These are phyloP conservation scores for Oenanthe javanica DNA, from an alignment of 140 eudicot species.

Conservation along the genomic window DNA sequence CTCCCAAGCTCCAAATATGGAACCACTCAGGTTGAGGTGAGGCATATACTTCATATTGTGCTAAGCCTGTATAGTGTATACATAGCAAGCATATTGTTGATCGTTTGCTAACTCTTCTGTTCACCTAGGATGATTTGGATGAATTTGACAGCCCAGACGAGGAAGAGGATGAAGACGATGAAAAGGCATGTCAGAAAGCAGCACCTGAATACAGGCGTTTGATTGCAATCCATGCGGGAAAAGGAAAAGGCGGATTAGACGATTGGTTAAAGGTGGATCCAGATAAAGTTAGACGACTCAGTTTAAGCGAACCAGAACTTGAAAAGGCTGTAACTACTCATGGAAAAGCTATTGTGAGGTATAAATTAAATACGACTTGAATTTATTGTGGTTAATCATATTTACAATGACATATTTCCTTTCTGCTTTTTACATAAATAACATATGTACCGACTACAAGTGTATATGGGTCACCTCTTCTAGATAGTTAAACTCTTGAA, in stretches of 20 bases:
- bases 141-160: slow-evolving; percentile 27
- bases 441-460: neutral
- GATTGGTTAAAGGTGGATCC: slow-evolving; percentile 88
- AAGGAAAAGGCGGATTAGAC: slow-evolving; percentile 85
- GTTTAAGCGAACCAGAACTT: slow-evolving; percentile 94
- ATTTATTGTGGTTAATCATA: neutral
- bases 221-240: slow-evolving; percentile 98
- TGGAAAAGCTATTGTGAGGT: slow-evolving; percentile 81
- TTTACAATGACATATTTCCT: neutral
- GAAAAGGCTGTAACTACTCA: slow-evolving; percentile 62
- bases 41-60: neutral
- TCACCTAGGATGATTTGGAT: slow-evolving; percentile 39
- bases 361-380: slow-evolving; percentile 4
- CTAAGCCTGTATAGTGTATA: neutral
- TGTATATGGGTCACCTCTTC: neutral
- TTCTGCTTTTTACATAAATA: neutral
- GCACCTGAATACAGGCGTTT: slow-evolving; percentile 80
- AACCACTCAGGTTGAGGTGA: slow-evolving; percentile 40
- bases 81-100: neutral
- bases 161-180: slow-evolving; percentile 30
- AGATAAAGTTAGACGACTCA: slow-evolving; percentile 93
- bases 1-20: slow-evolving; percentile 31
- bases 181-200: slow-evolving; percentile 33
- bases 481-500: neutral
- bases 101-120: slow-evolving; percentile 8